Base-by-base conservation (phyloP, 805 yeast genomes). In the Candida takata region DNA sequence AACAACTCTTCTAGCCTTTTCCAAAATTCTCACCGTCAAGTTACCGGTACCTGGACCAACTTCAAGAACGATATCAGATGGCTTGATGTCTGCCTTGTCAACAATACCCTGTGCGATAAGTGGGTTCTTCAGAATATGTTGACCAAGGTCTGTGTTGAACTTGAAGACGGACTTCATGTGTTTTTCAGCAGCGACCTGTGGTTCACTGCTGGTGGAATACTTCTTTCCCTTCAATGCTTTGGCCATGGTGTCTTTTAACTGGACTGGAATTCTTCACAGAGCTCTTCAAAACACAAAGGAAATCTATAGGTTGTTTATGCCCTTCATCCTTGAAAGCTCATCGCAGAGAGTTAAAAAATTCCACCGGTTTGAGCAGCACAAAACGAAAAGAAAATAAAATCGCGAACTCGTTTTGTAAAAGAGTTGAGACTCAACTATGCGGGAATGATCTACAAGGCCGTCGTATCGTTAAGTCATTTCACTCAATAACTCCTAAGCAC, bases 11-110 rank as follows among this genome's bases (percentile, higher is more conserved):
- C 84, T 71, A 0, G 97, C 97, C 58, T 87, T 82, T 50, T 90
- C 97, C 37, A 92, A 62, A 25, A 92, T 92, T 43, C 94, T 71
- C 25, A 90, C 95, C 0, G 98, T 92, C 62, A 92, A 70, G 54
- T 92, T 92, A 66, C 98, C 98, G 0, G 98, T 92, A 76, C 98
- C 98, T 3, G 98, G 98, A 52, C 98, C 98, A 35, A 92, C 95
- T 65, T 92, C 98, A 28, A 92, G 67, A 2, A 92, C 97, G 7
- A 78, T 77, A 55, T 92, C 98, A 21, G 94, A 80, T 3, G 97
- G 97, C 51, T 78, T 82, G 37, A 92, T 82, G 26, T 77, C 82
- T 2, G 98, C 97, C 55, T 90, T 90, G 58, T 92, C 97, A 13
- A 92, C 98, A 58, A 92, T 92, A 12, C 97, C 97, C 58, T 92